Evolutionary conservation across 176 grass and related monocot species (phyloP).

Genomic region (Musa acuminata): DNA sequence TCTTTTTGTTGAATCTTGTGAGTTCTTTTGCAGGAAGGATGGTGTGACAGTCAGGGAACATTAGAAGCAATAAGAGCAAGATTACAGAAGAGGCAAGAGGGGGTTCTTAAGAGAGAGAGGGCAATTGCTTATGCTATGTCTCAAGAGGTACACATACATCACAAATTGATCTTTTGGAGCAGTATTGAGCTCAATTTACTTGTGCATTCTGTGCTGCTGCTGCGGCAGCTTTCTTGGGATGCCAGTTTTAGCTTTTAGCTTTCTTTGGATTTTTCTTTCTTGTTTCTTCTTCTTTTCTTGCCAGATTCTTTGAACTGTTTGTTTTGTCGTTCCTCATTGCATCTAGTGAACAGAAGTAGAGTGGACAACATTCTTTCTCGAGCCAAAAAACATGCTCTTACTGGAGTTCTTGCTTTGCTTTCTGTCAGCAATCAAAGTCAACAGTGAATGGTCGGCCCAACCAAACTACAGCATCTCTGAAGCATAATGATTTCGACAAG

Average conservation of each 20-base stretch:
- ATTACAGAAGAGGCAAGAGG: slow-evolving; percentile 69
- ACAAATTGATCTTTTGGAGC: no score
- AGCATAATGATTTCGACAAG: slow-evolving; percentile 2
- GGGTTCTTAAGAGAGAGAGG: slow-evolving; percentile 66
- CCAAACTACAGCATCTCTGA: neutral
- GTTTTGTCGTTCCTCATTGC: no score
- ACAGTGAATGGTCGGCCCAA: neutral
- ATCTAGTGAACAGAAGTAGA: no score
- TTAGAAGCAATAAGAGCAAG: slow-evolving; percentile 57
- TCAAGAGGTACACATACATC: slow-evolving; percentile 43
- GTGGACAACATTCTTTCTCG: no score
- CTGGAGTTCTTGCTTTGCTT: neutral
- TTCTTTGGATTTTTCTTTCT: neutral
- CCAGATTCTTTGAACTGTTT: no score
- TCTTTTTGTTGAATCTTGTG: neutral
- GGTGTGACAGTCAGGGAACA: slow-evolving; percentile 73
- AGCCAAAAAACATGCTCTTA: no score
- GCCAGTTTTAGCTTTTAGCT: neutral
- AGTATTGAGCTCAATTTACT: no score
- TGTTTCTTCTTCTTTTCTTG: neutral
- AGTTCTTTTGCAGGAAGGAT: slow-evolving; percentile 43
- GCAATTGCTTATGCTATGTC: slow-evolving; percentile 62
- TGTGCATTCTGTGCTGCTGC: no score
- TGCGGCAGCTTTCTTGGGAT: neutral
- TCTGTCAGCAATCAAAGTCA: slow-evolving; percentile 9